Base-by-base conservation (phyloP, 768 basidiomycete species). In the Tricholoma bakamatsutake region DNA sequence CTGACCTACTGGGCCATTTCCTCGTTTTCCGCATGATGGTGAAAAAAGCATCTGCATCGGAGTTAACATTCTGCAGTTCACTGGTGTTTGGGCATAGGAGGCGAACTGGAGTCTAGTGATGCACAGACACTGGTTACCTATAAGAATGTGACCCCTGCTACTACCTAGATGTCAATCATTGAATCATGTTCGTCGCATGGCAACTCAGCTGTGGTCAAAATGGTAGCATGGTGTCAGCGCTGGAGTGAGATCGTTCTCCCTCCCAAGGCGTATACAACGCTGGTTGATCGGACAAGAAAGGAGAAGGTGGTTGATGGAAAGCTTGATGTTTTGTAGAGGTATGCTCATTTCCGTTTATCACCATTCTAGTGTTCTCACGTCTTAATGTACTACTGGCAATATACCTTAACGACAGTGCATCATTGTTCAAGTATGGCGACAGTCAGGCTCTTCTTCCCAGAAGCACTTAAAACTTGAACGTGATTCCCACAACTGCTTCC, bases 1-100 rank as follows among this genome's bases (percentile, higher is more conserved):
- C 60, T 77, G 46, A 76, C 74, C 15, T 75, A 70, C 59, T 77
- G 75, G 75, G n/a, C n/a, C 75, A 77, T 43, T 78, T n/a, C 72
- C 71, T 7, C 67, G 72, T 49, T 74, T 77, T 57, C 75, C 73
- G 5, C 46, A 67, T n/a, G 61, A 63, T 18, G 66, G 60, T 3
- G 57, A 60, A 4, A 53, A 67, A 9, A 70, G 76, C 52, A 73
- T 71, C 3, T 73, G 72, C 34, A 71, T 78, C 42, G 76, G 77
- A 2, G 21, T 73, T 78, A 57, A 64, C 75, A 15, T 66, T 71
- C 24, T n/a, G n/a, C n/a, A n/a, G n/a, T n/a, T n/a, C n/a, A n/a
- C n/a, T n/a, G n/a, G n/a, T n/a, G n/a, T n/a, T n/a, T n/a, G n/a
- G n/a, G n/a, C n/a, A n/a, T n/a, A n/a, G n/a, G n/a, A 45, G 46